Percentiles rank a stretch among this genome's conserved stretches.
Evolutionary conservation across 148 eudicot species (phyloP).

Genomic region (Amaranthus cruentus): DNA sequence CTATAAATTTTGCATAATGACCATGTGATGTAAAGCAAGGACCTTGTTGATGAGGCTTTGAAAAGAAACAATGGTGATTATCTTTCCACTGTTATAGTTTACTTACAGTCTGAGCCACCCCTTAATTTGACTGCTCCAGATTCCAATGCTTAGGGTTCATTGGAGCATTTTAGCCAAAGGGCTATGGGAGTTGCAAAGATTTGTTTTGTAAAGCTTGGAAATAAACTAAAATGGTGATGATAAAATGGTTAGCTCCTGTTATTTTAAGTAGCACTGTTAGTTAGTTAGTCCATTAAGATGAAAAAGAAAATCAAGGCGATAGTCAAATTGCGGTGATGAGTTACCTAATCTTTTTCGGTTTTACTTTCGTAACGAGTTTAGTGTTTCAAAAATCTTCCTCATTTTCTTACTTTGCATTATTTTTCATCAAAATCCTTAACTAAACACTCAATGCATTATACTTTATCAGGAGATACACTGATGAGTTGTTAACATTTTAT

Average conservation of each 20-base stretch:
- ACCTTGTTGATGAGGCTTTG: slow-evolving; percentile 74
- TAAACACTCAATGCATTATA: no score
- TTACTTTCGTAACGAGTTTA: slow-evolving; percentile 6
- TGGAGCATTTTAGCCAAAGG: slow-evolving; percentile 86
- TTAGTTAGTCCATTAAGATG: background rate
- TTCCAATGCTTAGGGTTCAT: slow-evolving; percentile 44
- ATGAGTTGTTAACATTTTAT: no score
- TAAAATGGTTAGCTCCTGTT: slow-evolving; percentile 7
- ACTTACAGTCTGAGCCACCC: slow-evolving; percentile 66
- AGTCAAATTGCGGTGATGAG: slow-evolving; percentile 35
- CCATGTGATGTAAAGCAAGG: slow-evolving; percentile 64
- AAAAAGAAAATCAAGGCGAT: slow-evolving; percentile 23
- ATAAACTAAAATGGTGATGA: slow-evolving; percentile 33
- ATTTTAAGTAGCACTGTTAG: background rate
- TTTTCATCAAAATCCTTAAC: no score
- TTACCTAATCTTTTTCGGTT: background rate
- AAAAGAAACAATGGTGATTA: slow-evolving; percentile 85
- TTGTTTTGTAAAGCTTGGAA: slow-evolving; percentile 54
- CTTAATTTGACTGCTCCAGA: slow-evolving; percentile 60
- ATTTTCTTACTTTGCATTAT: no score
- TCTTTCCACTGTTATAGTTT: slow-evolving; percentile 67
- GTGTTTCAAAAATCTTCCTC: background rate
- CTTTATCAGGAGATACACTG: no score
- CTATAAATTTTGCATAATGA: slow-evolving; percentile 94
- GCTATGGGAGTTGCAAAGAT: slow-evolving; percentile 75